These are phyloP conservation scores for Linnemannia zychae DNA, from an alignment of 192 early-diverging fungal genomes.

Conservation along the genomic window DNA sequence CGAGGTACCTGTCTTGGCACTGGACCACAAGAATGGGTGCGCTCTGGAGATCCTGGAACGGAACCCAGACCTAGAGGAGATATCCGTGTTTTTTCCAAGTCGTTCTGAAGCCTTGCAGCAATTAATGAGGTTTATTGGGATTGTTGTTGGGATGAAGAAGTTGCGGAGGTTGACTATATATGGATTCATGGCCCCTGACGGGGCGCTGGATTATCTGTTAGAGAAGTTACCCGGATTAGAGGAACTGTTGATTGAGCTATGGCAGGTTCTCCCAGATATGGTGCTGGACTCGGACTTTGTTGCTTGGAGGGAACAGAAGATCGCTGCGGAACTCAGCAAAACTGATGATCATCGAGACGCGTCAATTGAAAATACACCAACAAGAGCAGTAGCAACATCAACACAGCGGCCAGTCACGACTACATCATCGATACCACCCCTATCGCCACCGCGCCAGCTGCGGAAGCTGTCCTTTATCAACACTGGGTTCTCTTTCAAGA, in stretches of 20 bases:
- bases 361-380: no score
- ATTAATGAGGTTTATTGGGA: neutral
- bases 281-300: neutral
- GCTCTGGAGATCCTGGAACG: neutral
- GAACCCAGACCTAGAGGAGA: conserved; percentile 20
- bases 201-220: conserved; percentile 1
- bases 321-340: neutral
- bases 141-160: neutral
- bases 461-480: neutral
- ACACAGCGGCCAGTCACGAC: neutral
- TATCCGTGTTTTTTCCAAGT: neutral
- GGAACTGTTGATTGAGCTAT: neutral
- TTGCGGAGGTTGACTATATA: neutral
- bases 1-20: neutral
- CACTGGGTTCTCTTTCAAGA: neutral
- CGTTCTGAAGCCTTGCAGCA: neutral
- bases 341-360: neutral
- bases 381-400: neutral
- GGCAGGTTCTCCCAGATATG: neutral
- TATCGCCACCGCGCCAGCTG: neutral
- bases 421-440: neutral
- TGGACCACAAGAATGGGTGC: neutral
- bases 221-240: conserved; percentile 10
- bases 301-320: neutral
- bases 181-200: neutral